phyloP scores from a whole-genome alignment of 1,284 basidiomycete genomes.

The Leccinum fallax region DNA sequence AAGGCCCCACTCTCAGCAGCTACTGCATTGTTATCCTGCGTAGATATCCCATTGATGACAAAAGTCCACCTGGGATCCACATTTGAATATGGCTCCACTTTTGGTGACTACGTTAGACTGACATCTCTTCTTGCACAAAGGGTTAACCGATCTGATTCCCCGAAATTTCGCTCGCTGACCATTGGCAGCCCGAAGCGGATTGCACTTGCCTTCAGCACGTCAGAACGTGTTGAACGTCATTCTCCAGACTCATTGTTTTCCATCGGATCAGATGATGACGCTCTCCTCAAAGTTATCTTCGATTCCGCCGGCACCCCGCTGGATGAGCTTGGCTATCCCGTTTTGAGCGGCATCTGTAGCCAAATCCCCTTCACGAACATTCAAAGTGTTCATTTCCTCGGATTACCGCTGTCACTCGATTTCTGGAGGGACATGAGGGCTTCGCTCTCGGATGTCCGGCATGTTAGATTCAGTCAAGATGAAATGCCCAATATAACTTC shows the following conservation, averaged over 20 bases:
- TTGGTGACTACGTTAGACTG: neutral
- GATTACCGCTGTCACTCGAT: neutral
- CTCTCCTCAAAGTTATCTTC: neutral
- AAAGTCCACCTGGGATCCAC: neutral
- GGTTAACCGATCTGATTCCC: neutral
- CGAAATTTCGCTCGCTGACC: neutral
- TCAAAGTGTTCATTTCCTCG: neutral
- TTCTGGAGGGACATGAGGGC: neutral
- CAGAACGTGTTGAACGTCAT: neutral
- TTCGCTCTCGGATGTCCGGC: neutral
- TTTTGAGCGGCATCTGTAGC: neutral
- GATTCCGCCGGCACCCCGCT: rapidly evolving
- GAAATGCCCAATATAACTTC: neutral
- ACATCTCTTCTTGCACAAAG: neutral
- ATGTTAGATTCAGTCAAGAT: neutral
- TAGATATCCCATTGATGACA: neutral
- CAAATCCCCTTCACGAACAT: neutral
- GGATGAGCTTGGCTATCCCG: neutral
- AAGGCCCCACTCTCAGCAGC: neutral
- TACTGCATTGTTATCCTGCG: neutral
- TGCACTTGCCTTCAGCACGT: neutral
- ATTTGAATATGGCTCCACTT: neutral
- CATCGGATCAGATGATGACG: neutral
- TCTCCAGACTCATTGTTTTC: neutral
- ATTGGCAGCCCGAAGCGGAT: neutral